Evolutionary conservation across 2,329 filamentous ascomycete species (phyloP).

Genomic region (Xylariaceae sp.): DNA sequence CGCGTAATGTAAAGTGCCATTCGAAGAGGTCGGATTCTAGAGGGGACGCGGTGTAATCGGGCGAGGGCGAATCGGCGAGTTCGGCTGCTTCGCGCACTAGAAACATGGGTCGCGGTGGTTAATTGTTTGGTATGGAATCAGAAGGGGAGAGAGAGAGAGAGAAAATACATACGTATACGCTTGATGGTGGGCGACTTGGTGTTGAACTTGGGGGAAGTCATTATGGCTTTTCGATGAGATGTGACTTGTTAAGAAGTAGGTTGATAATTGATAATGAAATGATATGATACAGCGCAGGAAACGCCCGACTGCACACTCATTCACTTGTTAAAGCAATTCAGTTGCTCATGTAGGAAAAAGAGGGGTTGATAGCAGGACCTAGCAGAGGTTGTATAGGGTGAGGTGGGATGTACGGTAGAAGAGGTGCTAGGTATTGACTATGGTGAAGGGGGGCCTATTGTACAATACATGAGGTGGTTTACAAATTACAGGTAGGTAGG

Average conservation of each 20-base stretch:
- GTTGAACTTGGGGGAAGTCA: constrained; percentile 51
- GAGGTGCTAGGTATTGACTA: no score
- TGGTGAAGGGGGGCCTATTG: no score
- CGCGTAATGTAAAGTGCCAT: constrained; percentile 97
- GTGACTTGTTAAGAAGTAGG: neutral
- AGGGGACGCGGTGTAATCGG: constrained; percentile 80
- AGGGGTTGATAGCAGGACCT: no score
- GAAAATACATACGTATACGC: constrained; percentile 61
- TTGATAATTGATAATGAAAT: no score
- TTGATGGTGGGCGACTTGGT: constrained; percentile 78
- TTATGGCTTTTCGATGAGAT: constrained; percentile 23
- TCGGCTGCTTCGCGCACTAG: constrained; percentile 86
- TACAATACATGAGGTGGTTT: no score
- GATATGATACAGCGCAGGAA: no score
- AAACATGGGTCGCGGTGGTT: neutral
- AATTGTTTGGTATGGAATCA: neutral
- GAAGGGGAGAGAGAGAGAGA: neutral
- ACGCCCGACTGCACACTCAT: no score
- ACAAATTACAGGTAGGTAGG: no score
- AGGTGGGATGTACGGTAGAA: no score
- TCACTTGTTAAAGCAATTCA: no score
- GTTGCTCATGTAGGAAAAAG: no score
- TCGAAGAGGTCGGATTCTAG: constrained; percentile 90
- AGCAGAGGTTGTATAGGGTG: no score
- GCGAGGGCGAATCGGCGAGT: constrained; percentile 70